Conservation (phyloP, 352 stramenopile species). For the Globisporangium apiculatum region DNA sequence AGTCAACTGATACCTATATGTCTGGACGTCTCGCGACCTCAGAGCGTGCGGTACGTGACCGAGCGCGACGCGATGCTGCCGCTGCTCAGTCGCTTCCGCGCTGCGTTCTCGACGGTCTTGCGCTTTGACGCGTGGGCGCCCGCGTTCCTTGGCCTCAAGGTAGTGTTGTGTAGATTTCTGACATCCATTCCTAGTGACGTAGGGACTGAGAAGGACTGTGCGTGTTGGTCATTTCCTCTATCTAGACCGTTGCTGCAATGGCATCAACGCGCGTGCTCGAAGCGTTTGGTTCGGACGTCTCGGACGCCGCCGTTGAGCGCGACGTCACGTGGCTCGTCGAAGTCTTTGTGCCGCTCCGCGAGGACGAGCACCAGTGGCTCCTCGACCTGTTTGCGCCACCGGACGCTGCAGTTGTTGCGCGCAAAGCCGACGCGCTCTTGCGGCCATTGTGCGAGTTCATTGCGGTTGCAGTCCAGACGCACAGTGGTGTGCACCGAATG, state of each 20-base stretch:
- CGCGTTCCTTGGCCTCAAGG: constrained; percentile 35
- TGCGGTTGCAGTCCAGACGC: constrained; percentile 60
- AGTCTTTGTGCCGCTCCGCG: constrained; percentile 25
- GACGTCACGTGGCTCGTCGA: constrained; percentile 48
- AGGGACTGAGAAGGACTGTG: no score
- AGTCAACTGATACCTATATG: no score
- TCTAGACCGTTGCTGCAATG: constrained; percentile 62
- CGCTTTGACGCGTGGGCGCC: constrained; percentile 40
- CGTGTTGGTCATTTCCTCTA: neutral
- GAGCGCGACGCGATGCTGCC: constrained; percentile 54
- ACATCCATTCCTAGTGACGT: no score
- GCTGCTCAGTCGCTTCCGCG: constrained; percentile 39
- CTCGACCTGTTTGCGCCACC: constrained; percentile 36
- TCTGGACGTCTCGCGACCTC: no score
- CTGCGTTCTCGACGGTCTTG: constrained; percentile 45
- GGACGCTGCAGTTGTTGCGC: constrained; percentile 15
- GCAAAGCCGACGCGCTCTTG: constrained; percentile 41
- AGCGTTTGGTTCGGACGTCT: constrained; percentile 44
- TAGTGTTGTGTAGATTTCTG: neutral
- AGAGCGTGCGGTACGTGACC: constrained; percentile 75
- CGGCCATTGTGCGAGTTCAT: constrained; percentile 54
- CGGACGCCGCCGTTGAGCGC: constrained; percentile 23
- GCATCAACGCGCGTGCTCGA: constrained; percentile 54
- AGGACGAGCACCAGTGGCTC: constrained; percentile 44
- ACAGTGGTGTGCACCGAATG: constrained; percentile 21